A percentile compares a stretch with the other conserved stretches of the same genome.
Evolutionary conservation across 2,329 filamentous ascomycete species (phyloP).

Genomic region (Chalaropsis thielavioides): DNA sequence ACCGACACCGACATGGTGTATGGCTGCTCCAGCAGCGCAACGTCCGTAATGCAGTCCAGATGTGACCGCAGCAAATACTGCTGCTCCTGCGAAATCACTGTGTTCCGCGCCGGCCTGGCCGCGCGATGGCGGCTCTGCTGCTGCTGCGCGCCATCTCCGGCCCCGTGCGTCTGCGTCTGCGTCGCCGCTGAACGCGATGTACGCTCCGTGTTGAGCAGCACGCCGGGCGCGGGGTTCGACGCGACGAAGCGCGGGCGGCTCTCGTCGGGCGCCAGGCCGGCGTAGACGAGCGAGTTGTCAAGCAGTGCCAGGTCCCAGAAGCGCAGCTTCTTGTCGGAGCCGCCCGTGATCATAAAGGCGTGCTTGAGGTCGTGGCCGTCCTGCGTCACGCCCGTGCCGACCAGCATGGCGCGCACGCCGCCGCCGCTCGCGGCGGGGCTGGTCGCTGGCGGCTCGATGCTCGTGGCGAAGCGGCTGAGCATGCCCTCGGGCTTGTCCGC

Average conservation of each 20-base stretch:
- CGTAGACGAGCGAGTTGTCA: slow-evolving; percentile 67
- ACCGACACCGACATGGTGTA: slow-evolving; percentile 88
- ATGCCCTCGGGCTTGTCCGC: slow-evolving; percentile 78
- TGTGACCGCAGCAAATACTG: slow-evolving; percentile 76
- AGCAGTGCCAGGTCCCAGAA: slow-evolving; percentile 81
- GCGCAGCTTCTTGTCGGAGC: slow-evolving; percentile 76
- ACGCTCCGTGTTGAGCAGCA: slow-evolving; percentile 54
- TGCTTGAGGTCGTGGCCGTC: slow-evolving; percentile 61
- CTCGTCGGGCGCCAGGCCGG: slow-evolving; percentile 58
- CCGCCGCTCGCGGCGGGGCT: slow-evolving; percentile 30
- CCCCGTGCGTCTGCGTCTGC: slow-evolving; percentile 14
- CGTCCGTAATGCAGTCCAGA: slow-evolving; percentile 73
- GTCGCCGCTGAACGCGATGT: slow-evolving; percentile 28
- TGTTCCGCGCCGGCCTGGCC: slow-evolving; percentile 50
- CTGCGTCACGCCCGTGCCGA: slow-evolving; percentile 55
- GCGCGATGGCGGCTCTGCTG: slow-evolving; percentile 17
- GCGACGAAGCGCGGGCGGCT: slow-evolving; percentile 58
- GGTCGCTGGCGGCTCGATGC: slow-evolving; percentile 41
- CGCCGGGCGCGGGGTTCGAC: slow-evolving; percentile 45
- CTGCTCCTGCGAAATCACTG: slow-evolving; percentile 77
- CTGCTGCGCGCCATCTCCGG: slow-evolving; percentile 14
- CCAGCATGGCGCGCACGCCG: slow-evolving; percentile 60
- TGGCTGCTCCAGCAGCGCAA: slow-evolving; percentile 74
- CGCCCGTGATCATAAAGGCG: slow-evolving; percentile 74
- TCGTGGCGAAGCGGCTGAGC: slow-evolving; percentile 69